Base-by-base conservation (phyloP, 306 rosid genomes). In the Carpinus fangiana region DNA sequence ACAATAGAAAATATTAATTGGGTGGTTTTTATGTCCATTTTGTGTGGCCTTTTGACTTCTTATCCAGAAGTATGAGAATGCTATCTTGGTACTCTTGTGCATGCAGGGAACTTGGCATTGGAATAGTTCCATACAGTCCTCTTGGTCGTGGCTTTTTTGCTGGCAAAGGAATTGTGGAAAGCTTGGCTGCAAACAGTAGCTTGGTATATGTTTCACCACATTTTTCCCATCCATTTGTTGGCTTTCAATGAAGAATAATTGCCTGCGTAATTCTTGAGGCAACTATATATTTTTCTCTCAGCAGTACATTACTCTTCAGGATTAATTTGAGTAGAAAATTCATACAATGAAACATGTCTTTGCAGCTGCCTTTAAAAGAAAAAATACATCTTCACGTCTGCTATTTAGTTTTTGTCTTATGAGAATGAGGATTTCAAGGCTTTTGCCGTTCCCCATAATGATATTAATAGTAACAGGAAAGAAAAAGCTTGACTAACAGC, bases 71-170 rank as follows among this genome's bases (percentile, higher is more conserved):
- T 43, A 36, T 17, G 71, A 66, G 50, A 13, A 71, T 60, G 20
- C 50, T 21, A 12, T 28, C 28, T 38, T 73, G 41, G 75, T 12
- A 23, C 18, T 12, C 55, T 67, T 48, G 11, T 38, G 51, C 36
- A 43, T 84, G 36, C 82, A 90, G 98, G 87, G 94, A 94, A 73
- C 92, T 89, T 74, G 91, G 93, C n/a, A 89, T 93, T 72, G 98
- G 96, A 51, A 86, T 91, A 71, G 98, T 91, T 52, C 90, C 98
- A 2, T 91, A 88, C 57, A 87, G 96, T 75, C 96, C 98, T 74
- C 93, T 93, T 50, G 96, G 98, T 12, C 87, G 89, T 45, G 98
- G 94, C 4, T 89, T 93, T 55, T 91, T 93, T 47, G 96, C 90
- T 20, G 98, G 98, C 74, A 93, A 70, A 86, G 93, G 84, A 26